Evolutionary conservation across 495 filamentous ascomycete genomes (phyloP).

Genomic region (Talaromyces borbonicus): DNA sequence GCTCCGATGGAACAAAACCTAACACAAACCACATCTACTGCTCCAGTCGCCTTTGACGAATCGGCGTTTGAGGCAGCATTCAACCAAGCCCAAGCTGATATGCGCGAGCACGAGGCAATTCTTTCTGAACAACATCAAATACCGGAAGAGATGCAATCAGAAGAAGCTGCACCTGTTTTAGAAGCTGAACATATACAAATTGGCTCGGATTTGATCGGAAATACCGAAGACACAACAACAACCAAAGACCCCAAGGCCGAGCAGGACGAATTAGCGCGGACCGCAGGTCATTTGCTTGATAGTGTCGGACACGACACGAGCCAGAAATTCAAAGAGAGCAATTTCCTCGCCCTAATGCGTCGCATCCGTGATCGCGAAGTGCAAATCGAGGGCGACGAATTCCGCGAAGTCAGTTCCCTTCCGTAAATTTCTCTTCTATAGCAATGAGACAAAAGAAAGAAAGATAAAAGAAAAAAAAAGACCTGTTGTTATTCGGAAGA

Average conservation of each 20-base stretch:
- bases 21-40: slow-evolving; percentile 13
- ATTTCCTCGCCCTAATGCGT: slow-evolving; percentile 70
- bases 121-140: slow-evolving; percentile 9
- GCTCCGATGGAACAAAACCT: slow-evolving; percentile 16
- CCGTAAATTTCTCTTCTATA: slow-evolving; percentile 21
- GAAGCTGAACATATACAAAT: slow-evolving; percentile 24
- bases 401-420: slow-evolving; percentile 46
- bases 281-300: slow-evolving; percentile 63
- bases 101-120: slow-evolving; percentile 21
- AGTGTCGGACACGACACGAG: slow-evolving; percentile 56
- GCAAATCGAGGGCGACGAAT: slow-evolving; percentile 42
- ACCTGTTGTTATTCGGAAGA: slow-evolving; percentile 14
- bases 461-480: no score
- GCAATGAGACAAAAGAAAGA: no score
- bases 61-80: slow-evolving; percentile 57
- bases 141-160: slow-evolving; percentile 5
- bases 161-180: background rate
- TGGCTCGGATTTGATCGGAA: slow-evolving; percentile 41
- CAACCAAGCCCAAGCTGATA: slow-evolving; percentile 35
- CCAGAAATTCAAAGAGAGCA: slow-evolving; percentile 68
- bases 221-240: slow-evolving; percentile 17
- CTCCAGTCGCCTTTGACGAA: slow-evolving; percentile 41
- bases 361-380: slow-evolving; percentile 46
- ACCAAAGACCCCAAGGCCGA: slow-evolving; percentile 52
- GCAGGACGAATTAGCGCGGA: slow-evolving; percentile 58